phyloP scores from a whole-genome alignment of 2,329 filamentous ascomycete species.

The Hypocreales sp. region DNA sequence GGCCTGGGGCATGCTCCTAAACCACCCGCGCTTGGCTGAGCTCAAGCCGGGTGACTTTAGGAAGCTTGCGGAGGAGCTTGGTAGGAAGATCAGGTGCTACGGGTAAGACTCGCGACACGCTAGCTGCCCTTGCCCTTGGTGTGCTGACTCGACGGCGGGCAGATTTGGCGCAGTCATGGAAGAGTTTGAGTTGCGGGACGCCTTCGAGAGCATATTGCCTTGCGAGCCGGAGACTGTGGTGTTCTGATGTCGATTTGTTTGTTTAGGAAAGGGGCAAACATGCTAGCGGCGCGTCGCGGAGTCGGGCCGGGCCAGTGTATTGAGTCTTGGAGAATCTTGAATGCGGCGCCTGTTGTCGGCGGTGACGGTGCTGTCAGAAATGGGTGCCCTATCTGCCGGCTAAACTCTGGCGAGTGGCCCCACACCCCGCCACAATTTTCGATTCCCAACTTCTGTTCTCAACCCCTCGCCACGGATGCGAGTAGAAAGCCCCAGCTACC shows the following conservation, averaged over 20 bases:
- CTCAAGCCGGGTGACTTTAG: slow-evolving; percentile 55
- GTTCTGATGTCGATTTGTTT: too few species aligned
- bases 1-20: slow-evolving; percentile 75
- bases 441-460: slow-evolving; percentile 21
- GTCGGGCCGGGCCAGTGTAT: too few species aligned
- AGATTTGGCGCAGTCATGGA: slow-evolving; percentile 51
- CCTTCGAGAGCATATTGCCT: slow-evolving; percentile 46
- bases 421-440: slow-evolving; percentile 29
- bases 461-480: too few species aligned
- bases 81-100: slow-evolving; percentile 77
- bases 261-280: too few species aligned
- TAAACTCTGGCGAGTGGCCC: too few species aligned
- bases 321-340: too few species aligned
- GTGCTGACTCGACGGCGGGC: slow-evolving; percentile 1
- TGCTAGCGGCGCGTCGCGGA: too few species aligned
- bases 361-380: too few species aligned
- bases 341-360: too few species aligned
- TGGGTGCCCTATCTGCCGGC: too few species aligned
- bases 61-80: slow-evolving; percentile 56
- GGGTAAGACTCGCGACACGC: slow-evolving; percentile 55
- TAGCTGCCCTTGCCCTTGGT: slow-evolving; percentile 1
- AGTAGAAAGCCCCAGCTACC: too few species aligned
- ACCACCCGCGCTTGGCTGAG: slow-evolving; percentile 51
- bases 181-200: slow-evolving; percentile 60
- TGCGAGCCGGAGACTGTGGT: slow-evolving; percentile 5